Base-by-base conservation (phyloP, 1,284 basidiomycete genomes). In the Ceratorhiza oryzae-sativae region DNA sequence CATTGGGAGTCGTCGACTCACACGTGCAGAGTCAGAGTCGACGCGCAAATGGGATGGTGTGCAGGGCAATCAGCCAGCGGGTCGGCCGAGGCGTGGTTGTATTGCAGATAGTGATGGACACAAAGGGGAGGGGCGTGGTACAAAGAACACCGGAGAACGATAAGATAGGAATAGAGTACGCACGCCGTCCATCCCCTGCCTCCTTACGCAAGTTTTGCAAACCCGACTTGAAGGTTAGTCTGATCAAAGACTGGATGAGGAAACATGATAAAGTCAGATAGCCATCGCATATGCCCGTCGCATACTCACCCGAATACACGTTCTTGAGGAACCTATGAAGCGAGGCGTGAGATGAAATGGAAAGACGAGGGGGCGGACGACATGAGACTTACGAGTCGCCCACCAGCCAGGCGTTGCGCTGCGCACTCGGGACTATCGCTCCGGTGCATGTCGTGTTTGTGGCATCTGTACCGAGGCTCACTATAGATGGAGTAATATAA, bases 271-370 rank as follows among this genome's bases (percentile, higher is more conserved):
- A 34, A 48, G 39, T 41, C 48, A 51, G 34, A 34, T 25, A 39
- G 25, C 45, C 10, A 9, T 13, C 32, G 8, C 27, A 9, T 46
- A 53, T 15, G 18, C n/a, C 18, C 3, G 48, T 13, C 3, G 55
- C 23, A 25, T 53, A 53, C 63, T 12, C 39, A 67, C 63, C 63
- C 18, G 63, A 51, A 23, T 67, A 67, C 63, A 67, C 63, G 63
- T 67, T 67, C 63, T 67, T 67, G 63, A 67, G 63, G 63, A 67
- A 67, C 49, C 63, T 67, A 20, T 20, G 18, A 34, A 13, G n/a
- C 18, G 55, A 58, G 55, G 63, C 25, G n/a, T 53, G 20, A 67
- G 34, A n/a, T 23, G 20, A 41, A 20, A n/a, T 36, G 32, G 62
- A 30, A 5, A 65, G n/a, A 41, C 36, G 10, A 32, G n/a, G 48